Conservation (phyloP, 2,329 filamentous ascomycete species). For the Aspergillus oerlinghausenensis region DNA sequence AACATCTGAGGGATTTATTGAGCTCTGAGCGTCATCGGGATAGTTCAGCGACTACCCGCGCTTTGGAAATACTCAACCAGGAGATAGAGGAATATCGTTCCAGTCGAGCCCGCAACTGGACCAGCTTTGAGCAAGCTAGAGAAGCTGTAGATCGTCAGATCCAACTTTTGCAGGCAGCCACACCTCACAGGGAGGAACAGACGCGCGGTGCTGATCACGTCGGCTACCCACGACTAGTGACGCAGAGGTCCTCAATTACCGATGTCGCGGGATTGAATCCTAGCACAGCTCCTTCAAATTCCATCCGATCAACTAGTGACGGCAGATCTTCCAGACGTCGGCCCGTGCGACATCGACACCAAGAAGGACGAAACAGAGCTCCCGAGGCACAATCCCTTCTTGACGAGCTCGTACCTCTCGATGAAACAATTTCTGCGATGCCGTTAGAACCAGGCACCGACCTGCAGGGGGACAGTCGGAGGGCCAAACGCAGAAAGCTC, state of each 20-base stretch:
- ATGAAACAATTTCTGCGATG: constrained; percentile 26
- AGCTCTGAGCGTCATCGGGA: constrained; percentile 32
- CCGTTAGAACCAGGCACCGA: constrained; percentile 21
- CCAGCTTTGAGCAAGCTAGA: constrained; percentile 23
- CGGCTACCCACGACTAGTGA: constrained; percentile 11
- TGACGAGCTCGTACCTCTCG: constrained; percentile 21
- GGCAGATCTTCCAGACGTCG: constrained; percentile 17
- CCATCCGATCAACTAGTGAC: constrained; percentile 5
- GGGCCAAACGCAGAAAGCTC: constrained; percentile 64
- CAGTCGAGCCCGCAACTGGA: constrained; percentile 21
- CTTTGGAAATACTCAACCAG: constrained; percentile 36
- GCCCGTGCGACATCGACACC: constrained; percentile 17
- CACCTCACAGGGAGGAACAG: constrained; percentile 8
- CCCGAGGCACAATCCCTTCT: constrained; percentile 19
- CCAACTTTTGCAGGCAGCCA: constrained; percentile 17
- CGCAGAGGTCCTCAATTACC: constrained; percentile 10
- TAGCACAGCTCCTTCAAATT: constrained; percentile 14
- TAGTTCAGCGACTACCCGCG: constrained; percentile 26
- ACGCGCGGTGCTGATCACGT: constrained; percentile 9
- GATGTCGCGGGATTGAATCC: constrained; percentile 13
- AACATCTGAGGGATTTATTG: constrained; percentile 37
- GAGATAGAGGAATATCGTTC: constrained; percentile 33
- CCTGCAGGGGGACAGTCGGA: constrained; percentile 40
- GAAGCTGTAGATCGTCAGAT: constrained; percentile 23
- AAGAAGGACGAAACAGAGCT: constrained; percentile 10